phyloP scores from a whole-genome alignment of 2,329 filamentous ascomycete genomes.

The Ascochyta fabae region DNA sequence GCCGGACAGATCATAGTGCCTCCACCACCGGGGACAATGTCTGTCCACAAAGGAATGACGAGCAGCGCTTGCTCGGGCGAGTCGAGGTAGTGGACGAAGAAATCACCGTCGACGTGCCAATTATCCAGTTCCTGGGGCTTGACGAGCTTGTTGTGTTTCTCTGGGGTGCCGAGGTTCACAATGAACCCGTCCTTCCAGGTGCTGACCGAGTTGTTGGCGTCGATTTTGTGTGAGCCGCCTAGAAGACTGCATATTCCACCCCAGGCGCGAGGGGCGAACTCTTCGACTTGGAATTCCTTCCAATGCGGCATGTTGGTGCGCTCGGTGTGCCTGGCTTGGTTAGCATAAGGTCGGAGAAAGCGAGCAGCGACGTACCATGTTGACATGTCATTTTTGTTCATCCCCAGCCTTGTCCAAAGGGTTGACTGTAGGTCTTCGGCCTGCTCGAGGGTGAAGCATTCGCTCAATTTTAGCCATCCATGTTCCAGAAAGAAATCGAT shows the following conservation, averaged over 20 bases:
- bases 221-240: slow-evolving; percentile 60
- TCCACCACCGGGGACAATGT: slow-evolving; percentile 66
- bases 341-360: neutral
- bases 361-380: slow-evolving; percentile 60
- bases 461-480: slow-evolving; percentile 61
- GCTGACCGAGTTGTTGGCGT: slow-evolving; percentile 49
- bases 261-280: slow-evolving; percentile 71
- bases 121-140: slow-evolving; percentile 60
- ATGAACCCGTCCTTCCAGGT: slow-evolving; percentile 73
- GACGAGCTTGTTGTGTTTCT: slow-evolving; percentile 57
- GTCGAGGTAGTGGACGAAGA: slow-evolving; percentile 75
- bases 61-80: slow-evolving; percentile 72
- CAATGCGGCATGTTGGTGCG: slow-evolving; percentile 70
- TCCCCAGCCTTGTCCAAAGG: slow-evolving; percentile 70
- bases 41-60: slow-evolving; percentile 71
- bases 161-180: slow-evolving; percentile 68
- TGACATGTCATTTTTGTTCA: slow-evolving; percentile 66
- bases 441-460: slow-evolving; percentile 59
- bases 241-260: slow-evolving; percentile 69
- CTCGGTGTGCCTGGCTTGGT: slow-evolving; percentile 51
- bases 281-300: slow-evolving; percentile 59
- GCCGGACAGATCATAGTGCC: slow-evolving; percentile 70
- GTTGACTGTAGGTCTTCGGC: slow-evolving; percentile 56
- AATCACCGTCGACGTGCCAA: slow-evolving; percentile 77
- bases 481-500: slow-evolving; percentile 62